Percentiles rank a stretch among this genome's conserved stretches.
phyloP scores from a whole-genome alignment of 2,329 filamentous ascomycete species.

The Atkinsonella texensis region DNA sequence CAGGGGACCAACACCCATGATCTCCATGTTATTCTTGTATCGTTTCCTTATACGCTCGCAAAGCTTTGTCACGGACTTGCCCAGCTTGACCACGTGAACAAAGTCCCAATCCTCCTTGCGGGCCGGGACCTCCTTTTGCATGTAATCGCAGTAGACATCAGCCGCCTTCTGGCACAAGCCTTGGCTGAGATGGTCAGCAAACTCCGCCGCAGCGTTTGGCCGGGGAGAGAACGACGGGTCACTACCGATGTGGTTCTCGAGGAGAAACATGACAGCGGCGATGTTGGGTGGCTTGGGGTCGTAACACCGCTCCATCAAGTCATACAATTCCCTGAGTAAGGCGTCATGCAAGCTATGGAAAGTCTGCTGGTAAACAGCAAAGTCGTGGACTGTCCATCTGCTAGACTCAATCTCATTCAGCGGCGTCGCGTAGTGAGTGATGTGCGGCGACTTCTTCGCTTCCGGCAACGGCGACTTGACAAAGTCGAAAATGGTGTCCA shows the following conservation, averaged over 20 bases:
- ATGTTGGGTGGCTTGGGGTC: slow-evolving; percentile 77
- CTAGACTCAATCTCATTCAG: slow-evolving; percentile 45
- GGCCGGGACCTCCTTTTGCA: slow-evolving; percentile 69
- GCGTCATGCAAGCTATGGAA: slow-evolving; percentile 67
- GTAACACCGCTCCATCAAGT: slow-evolving; percentile 78
- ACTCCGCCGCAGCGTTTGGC: slow-evolving; percentile 58
- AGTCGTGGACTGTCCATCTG: slow-evolving; percentile 59
- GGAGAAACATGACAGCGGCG: slow-evolving; percentile 64
- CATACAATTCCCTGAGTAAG: slow-evolving; percentile 75
- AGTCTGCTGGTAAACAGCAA: slow-evolving; percentile 59
- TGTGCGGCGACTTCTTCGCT: slow-evolving; percentile 48
- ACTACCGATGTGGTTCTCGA: slow-evolving; percentile 70
- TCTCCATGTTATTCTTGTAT: slow-evolving; percentile 75
- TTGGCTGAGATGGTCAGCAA: slow-evolving; percentile 57
- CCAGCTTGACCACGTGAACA: slow-evolving; percentile 78
- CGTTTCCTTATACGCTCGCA: slow-evolving; percentile 85
- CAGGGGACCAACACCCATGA: slow-evolving; percentile 60
- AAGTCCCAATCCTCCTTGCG: slow-evolving; percentile 81
- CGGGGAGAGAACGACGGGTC: slow-evolving; percentile 66
- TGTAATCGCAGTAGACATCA: slow-evolving; percentile 66
- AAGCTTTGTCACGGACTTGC: slow-evolving; percentile 73
- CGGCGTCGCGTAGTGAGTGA: slow-evolving; percentile 37
- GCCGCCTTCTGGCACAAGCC: slow-evolving; percentile 63
- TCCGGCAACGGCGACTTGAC: slow-evolving; percentile 61
- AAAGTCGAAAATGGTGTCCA: slow-evolving; percentile 74